Evolutionary conservation across 2,329 filamentous ascomycete species (phyloP).

Genomic region (Aspergillus fischeri): DNA sequence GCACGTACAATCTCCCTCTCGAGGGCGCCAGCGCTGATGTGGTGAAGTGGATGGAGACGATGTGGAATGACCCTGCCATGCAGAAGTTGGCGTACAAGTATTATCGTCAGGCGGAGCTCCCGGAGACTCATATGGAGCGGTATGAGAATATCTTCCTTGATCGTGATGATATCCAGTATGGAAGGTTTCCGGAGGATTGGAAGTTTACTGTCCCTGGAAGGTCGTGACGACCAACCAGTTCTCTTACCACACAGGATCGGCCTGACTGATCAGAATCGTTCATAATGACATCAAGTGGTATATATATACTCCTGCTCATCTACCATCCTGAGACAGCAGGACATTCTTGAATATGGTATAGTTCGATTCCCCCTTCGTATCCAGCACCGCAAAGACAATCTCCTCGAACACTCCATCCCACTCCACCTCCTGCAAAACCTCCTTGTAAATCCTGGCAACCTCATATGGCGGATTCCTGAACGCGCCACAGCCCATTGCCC

Average conservation of each 20-base stretch:
- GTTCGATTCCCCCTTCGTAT: constrained; percentile 27
- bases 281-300: not conserved
- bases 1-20: constrained; percentile 28
- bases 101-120: constrained; percentile 25
- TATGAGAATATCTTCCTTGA: constrained; percentile 31
- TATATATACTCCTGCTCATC: not conserved
- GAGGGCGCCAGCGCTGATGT: constrained; percentile 22
- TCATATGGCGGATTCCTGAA: constrained; percentile 56
- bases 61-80: constrained; percentile 30
- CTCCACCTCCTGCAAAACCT: constrained; percentile 55
- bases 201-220: constrained; percentile 16
- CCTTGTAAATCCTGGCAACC: constrained; percentile 55
- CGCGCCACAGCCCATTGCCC: constrained; percentile 61
- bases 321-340: not conserved
- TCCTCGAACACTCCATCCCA: constrained; percentile 57
- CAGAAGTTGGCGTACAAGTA: constrained; percentile 21
- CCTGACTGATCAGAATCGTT: not conserved
- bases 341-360: constrained; percentile 10
- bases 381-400: constrained; percentile 58
- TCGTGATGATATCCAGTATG: constrained; percentile 22
- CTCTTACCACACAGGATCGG: not conserved
- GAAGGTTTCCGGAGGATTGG: constrained; percentile 27
- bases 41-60: constrained; percentile 29
- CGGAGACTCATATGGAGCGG: constrained; percentile 23
- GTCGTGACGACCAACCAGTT: not conserved